Conservation (phyloP, 306 rosid species). For the Argentina anserina region DNA sequence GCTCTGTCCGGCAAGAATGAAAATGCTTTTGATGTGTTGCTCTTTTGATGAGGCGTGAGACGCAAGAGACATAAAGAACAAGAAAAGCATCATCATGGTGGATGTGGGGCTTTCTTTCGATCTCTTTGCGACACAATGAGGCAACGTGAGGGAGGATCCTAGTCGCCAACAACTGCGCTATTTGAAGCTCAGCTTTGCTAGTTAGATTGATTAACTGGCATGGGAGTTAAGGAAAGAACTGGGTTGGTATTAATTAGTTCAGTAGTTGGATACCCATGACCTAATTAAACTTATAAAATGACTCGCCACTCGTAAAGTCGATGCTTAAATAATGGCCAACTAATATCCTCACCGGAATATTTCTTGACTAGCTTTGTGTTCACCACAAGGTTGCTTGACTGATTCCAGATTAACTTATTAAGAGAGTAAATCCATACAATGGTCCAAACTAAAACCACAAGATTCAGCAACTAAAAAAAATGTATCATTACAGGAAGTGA, state of each 20-base stretch:
- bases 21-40: slow-evolving; percentile 27
- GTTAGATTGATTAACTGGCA: neutral
- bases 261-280: neutral
- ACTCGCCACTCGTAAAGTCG: neutral
- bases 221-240: neutral
- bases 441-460: neutral
- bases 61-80: slow-evolving; percentile 12
- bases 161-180: neutral
- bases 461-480: neutral
- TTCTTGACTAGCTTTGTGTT: neutral
- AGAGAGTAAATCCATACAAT: neutral
- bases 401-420: neutral
- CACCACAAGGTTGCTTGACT: neutral
- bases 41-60: slow-evolving; percentile 17
- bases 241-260: neutral
- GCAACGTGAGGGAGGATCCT: neutral
- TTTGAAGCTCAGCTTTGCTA: neutral
- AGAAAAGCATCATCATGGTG: neutral
- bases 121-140: neutral
- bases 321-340: neutral
- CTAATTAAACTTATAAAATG: neutral
- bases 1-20: slow-evolving; percentile 94
- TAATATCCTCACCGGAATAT: neutral
- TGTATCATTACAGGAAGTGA: no score
- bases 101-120: neutral